A percentile compares a stretch with the other conserved stretches of the same genome.
Evolutionary conservation across 2,329 filamentous ascomycete genomes (phyloP).

Genomic region (Fusarium bulbicola): DNA sequence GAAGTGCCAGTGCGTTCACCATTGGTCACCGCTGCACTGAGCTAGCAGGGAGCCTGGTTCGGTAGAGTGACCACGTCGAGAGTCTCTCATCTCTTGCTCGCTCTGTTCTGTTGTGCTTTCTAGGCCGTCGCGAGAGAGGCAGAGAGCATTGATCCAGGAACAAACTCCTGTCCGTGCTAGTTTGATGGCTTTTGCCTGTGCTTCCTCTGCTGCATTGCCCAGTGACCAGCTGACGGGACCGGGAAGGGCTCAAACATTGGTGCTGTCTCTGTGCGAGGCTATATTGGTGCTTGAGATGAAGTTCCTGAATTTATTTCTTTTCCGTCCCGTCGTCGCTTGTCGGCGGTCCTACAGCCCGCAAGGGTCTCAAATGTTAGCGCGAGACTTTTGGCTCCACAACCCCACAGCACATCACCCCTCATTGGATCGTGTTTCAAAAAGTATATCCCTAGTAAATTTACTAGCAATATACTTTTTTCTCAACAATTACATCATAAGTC

Average conservation of each 20-base stretch:
- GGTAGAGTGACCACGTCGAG: conserved; percentile 27
- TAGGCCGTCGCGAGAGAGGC: conserved; percentile 1
- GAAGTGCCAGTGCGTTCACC: conserved; percentile 25
- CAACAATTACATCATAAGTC: no score
- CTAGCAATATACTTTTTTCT: no score
- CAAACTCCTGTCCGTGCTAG: conserved; percentile 21
- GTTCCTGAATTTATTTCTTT: conserved; percentile 35
- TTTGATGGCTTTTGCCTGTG: conserved; percentile 22
- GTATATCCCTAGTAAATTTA: no score
- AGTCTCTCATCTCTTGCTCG: conserved; percentile 13
- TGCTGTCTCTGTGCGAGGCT: conserved; percentile 25
- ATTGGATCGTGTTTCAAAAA: no score
- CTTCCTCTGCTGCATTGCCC: conserved; percentile 23
- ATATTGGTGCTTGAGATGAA: conserved; percentile 12
- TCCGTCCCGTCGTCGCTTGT: conserved; percentile 16
- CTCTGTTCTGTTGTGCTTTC: conserved; percentile 1
- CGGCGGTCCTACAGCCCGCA: not conserved
- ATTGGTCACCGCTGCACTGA: conserved; percentile 47
- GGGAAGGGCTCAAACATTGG: conserved; percentile 31
- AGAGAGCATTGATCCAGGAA: conserved; percentile 29
- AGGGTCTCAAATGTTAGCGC: no score
- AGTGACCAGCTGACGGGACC: conserved; percentile 22
- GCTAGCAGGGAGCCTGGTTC: conserved; percentile 43
- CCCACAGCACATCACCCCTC: no score
- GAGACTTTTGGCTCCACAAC: no score